Conservation (phyloP, 352 stramenopile genomes). For the Phytophthora melonis region DNA sequence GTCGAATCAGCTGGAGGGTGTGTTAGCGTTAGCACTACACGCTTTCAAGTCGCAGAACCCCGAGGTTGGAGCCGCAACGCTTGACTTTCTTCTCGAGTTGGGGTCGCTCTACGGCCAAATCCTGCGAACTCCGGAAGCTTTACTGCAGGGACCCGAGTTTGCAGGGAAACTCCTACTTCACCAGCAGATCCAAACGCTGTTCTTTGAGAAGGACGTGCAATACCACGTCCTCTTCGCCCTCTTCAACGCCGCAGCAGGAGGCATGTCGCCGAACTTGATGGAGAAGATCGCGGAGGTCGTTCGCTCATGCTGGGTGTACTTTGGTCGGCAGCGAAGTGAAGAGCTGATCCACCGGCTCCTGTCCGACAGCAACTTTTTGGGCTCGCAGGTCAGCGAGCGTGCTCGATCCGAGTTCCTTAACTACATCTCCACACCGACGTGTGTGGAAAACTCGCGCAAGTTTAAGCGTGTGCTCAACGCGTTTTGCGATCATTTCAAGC, state of each 20-base stretch:
- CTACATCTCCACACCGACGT: conserved; percentile 68
- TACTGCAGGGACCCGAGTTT: conserved; percentile 59
- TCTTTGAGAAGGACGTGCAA: conserved; percentile 84
- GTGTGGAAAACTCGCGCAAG: conserved; percentile 80
- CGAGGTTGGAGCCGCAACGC: conserved; percentile 61
- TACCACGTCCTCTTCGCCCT: conserved; percentile 74
- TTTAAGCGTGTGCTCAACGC: conserved; percentile 79
- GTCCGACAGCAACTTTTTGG: conserved; percentile 67
- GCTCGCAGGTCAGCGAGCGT: conserved; percentile 61
- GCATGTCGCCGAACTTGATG: conserved; percentile 67
- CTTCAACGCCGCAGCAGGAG: conserved; percentile 69
- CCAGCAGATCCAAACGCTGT: conserved; percentile 73
- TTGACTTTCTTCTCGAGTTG: conserved; percentile 74
- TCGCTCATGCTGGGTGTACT: conserved; percentile 80
- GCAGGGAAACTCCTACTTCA: conserved; percentile 66
- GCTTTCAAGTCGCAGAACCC: conserved; percentile 73
- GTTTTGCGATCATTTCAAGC: conserved; percentile 86
- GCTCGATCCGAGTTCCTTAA: conserved; percentile 65
- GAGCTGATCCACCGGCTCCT: conserved; percentile 68
- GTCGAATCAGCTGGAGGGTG: conserved; percentile 71
- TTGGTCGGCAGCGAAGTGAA: conserved; percentile 69
- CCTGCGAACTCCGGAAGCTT: conserved; percentile 58
- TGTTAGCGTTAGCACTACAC: conserved; percentile 69
- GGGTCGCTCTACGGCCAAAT: conserved; percentile 79
- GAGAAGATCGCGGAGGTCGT: conserved; percentile 77